These are phyloP conservation scores for Botrytis paeoniae DNA, from an alignment of 2,329 filamentous ascomycete species.

Conservation along the genomic window DNA sequence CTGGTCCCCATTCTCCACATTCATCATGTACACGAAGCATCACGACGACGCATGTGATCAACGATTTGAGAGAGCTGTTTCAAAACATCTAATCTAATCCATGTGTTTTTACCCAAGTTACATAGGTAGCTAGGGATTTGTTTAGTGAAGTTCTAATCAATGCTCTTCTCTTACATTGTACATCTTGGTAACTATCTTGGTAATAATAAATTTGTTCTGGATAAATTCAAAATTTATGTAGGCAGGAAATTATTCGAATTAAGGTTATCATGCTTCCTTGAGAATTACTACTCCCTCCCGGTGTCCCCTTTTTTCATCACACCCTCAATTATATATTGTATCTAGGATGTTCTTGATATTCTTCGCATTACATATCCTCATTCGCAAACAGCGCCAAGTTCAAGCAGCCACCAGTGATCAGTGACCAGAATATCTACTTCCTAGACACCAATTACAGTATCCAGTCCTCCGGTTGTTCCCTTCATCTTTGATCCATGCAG, in stretches of 20 bases:
- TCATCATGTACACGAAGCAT: conserved; percentile 7
- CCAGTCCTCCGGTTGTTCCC: background rate
- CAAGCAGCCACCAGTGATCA: background rate
- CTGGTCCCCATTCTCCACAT: background rate
- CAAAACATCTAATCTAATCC: background rate
- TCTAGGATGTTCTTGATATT: background rate
- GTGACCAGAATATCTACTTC: background rate
- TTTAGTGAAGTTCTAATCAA: background rate
- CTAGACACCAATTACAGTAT: background rate
- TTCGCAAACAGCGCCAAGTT: background rate
- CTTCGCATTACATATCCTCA: background rate
- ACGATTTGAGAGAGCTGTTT: background rate
- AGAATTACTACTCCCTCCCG: background rate
- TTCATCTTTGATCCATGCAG: background rate
- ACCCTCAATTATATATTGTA: background rate
- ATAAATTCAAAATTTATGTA: background rate
- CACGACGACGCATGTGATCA: background rate
- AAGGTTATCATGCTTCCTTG: background rate
- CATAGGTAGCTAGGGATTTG: background rate
- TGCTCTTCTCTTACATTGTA: background rate
- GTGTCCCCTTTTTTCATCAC: background rate
- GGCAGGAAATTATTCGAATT: background rate
- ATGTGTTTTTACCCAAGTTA: background rate
- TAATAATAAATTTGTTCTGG: background rate
- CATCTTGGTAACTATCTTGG: background rate